Evolutionary conservation across 257 asterid species (phyloP), one percentile per base, ranked within the genome.

Genomic region (Asclepias syriaca): DNA sequence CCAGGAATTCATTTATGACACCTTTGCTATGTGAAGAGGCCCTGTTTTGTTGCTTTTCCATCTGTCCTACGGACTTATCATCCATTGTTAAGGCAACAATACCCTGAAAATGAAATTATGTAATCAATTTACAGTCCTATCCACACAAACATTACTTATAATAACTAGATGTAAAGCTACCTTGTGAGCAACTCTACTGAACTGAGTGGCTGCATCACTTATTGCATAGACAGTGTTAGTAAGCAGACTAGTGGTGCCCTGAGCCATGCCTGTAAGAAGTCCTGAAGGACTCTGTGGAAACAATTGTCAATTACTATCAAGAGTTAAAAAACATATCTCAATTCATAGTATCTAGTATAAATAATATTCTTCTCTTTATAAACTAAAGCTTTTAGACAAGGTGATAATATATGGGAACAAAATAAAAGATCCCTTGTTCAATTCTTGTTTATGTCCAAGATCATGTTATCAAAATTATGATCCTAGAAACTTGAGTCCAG

Each of bases 151-250:
- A 72, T 71, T 64, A 65, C 37, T 14, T 61, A 43, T 60, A 46
- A 15, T 22, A 34, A 34, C 39, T 63, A 72, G 75, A 77, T 74
- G 56, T 71, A 84, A 16, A 75, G 61, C 65, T 76, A 93, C 99
- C 99, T 94, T 94, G 71, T 94, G 97, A 53, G 97, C 97, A 69
- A 90, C 99, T 85, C 84, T 88, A 87, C 96, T 91, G 87, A 94
- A 94, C 80, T 94, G 99, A 81, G 89, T 94, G 48, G 99, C 90
- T 71, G 99, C 96, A 84, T 94, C 99, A 85, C 95, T 94, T 76
- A 94, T 79, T 71, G 99, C 97, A 84, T 89, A 94, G 54, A 94
- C 87, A 18, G 97, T 94, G 83, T 88, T 94, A 85, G 96, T 91
- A 71, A 91, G 83, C 68, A 94, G 99, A 86, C 99, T 94, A 3